phyloP scores from a whole-genome alignment of 164 flowering plant genomes.

The Umbilicus rupestris region DNA sequence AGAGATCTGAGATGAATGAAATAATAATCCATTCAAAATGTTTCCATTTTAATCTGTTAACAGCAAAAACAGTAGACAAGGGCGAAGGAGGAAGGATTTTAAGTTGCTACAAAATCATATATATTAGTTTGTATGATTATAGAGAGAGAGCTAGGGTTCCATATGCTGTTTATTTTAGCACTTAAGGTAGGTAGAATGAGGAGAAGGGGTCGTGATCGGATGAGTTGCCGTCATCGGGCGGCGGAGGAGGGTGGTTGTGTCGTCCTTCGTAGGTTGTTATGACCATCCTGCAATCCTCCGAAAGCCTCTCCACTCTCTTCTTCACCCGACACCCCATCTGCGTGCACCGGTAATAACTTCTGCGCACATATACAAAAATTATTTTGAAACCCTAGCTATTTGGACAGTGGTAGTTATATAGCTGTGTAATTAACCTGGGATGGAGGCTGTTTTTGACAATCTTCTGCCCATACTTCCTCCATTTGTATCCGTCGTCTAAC shows the following conservation, averaged over 20 bases:
- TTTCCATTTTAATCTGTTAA: too few species aligned
- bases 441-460: slow-evolving; percentile 91
- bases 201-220: slow-evolving; percentile 60
- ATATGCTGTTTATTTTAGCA: too few species aligned
- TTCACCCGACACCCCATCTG: slow-evolving; percentile 66
- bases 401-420: too few species aligned
- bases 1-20: too few species aligned
- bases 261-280: slow-evolving; percentile 95
- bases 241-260: slow-evolving; percentile 69
- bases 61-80: too few species aligned
- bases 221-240: slow-evolving; percentile 53
- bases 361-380: slow-evolving; percentile 16
- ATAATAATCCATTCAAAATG: too few species aligned
- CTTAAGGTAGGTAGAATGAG: slow-evolving; percentile 29
- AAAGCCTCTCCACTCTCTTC: slow-evolving; percentile 70
- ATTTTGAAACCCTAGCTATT: too few species aligned
- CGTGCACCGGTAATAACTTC: slow-evolving; percentile 77
- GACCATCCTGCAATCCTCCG: slow-evolving; percentile 81
- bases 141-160: too few species aligned
- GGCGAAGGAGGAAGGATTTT: too few species aligned
- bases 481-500: slow-evolving; percentile 86
- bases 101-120: too few species aligned
- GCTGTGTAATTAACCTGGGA: too few species aligned
- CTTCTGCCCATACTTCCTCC: slow-evolving; percentile 93
- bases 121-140: too few species aligned